Percentiles rank a stretch among this genome's conserved stretches.
These are phyloP conservation scores for Zygoascus ofunaensis DNA, from an alignment of 805 yeast species.

Conservation along the genomic window DNA sequence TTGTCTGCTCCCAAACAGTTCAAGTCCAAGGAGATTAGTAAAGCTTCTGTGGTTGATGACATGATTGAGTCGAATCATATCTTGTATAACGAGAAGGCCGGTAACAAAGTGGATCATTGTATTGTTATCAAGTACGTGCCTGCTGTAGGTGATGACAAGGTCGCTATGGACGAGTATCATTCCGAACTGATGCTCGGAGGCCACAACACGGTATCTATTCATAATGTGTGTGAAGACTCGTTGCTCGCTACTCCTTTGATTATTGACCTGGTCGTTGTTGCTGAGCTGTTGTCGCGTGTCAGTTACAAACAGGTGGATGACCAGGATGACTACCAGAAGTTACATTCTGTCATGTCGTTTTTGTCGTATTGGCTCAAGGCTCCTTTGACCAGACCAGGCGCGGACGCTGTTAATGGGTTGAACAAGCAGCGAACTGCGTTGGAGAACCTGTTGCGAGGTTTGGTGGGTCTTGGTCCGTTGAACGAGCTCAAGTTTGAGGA, in stretches of 20 bases:
- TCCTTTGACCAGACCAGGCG: conserved; percentile 86
- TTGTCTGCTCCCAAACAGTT: conserved; percentile 87
- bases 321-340: conserved; percentile 43
- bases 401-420: conserved; percentile 81
- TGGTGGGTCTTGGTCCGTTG: conserved; percentile 82
- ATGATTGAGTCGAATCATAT: conserved; percentile 81
- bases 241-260: conserved; percentile 90
- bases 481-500: conserved; percentile 94
- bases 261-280: conserved; percentile 79
- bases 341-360: conserved; percentile 80
- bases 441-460: conserved; percentile 81
- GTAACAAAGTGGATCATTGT: conserved; percentile 80
- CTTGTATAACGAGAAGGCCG: conserved; percentile 70
- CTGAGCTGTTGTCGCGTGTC: conserved; percentile 85
- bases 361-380: conserved; percentile 95
- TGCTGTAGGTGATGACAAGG: conserved; percentile 94
- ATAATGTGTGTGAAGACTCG: conserved; percentile 95
- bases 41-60: conserved; percentile 88
- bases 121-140: conserved; percentile 89
- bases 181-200: conserved; percentile 97
- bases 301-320: conserved; percentile 54
- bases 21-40: conserved; percentile 90
- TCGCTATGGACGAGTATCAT: conserved; percentile 97
- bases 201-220: conserved; percentile 86
- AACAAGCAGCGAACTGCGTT: conserved; percentile 91